Base-by-base conservation (phyloP, 164 flowering plant genomes). In the Berberis thunbergii region DNA sequence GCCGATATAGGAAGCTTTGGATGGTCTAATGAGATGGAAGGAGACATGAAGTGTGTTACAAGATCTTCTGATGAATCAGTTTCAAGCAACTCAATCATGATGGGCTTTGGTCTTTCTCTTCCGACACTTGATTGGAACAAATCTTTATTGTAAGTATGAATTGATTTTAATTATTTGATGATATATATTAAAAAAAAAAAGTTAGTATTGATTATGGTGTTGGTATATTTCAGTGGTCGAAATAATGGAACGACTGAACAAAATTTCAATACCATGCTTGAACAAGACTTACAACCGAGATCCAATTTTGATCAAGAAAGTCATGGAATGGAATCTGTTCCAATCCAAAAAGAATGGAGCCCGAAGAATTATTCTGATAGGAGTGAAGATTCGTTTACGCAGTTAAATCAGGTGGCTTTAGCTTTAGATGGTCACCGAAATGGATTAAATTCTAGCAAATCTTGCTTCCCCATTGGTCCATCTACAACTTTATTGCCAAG, bases 121-220 rank as follows among this genome's bases (percentile, higher is more conserved):
- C 9, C 81, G 0, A 40, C 81, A 4, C 66, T 75, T 6, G 80
- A 79, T 63, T 84, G 88, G 88, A 80, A 70, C 73, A 82, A 75
- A 72, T 54, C 80, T 67, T 65, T 81, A 26, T 56, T 81, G 91
- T 86, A 81, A 84, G 91, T 69, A 1, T 26, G 13, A 42, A 26
- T 59, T 9, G 26, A 26, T 26, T 26, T 26, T 44, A 10, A 1
- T 61, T 55, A 10, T 49, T 59, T 59, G 0, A 9, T 59, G 54
- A 8, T 46, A 46, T 46, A 4, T 46, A 46, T 1, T 1, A 4
- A 4, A 4, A 46, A 46, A 46, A 46, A 46, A 46, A 8, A 46
- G 4, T 26, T 56, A 10, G 6, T 26, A 6, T 54, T 13, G 13
- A 26, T 56, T 4, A 56, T 4, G 26, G 42, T 57, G 45, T 64